Percentiles rank a stretch among this genome's conserved stretches.
phyloP scores from a whole-genome alignment of 805 yeast species.

The Wickerhamiella slavikovae region DNA sequence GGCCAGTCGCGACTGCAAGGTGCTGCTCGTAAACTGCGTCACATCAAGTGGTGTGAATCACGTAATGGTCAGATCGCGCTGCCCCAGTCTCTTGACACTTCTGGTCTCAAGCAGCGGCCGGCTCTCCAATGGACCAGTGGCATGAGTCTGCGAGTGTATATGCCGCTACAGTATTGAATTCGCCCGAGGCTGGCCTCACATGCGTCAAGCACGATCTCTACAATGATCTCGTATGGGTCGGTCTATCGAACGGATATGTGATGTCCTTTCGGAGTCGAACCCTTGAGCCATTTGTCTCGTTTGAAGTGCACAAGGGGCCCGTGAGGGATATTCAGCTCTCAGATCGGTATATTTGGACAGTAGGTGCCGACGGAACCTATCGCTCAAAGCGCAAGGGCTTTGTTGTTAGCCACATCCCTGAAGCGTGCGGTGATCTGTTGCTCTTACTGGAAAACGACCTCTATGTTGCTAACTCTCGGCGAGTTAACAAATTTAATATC shows the following conservation, averaged over 20 bases:
- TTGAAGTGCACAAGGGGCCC: conserved; percentile 29
- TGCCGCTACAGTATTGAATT: background rate
- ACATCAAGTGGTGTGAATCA: no score
- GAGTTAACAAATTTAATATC: conserved; percentile 15
- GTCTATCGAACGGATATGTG: conserved; percentile 31
- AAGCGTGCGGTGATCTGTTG: conserved; percentile 4
- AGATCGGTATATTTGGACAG: conserved; percentile 35
- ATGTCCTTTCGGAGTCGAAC: conserved; percentile 26
- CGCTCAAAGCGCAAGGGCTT: conserved; percentile 40
- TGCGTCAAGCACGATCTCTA: conserved; percentile 7
- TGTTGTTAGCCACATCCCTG: conserved; percentile 15
- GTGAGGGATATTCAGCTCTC: conserved; percentile 34
- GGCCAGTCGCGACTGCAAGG: no score
- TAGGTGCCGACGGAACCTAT: conserved; percentile 31
- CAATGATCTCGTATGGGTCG: conserved; percentile 62
- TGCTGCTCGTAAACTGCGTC: no score
- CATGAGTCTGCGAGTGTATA: conserved; percentile 8
- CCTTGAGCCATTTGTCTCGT: conserved; percentile 36
- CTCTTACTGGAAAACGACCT: conserved; percentile 17
- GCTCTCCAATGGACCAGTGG: conserved; percentile 11
- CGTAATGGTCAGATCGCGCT: no score
- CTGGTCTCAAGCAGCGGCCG: background rate
- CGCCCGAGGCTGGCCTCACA: background rate
- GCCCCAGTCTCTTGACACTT: no score
- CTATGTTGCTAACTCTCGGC: conserved; percentile 16